Evolutionary conservation across 371 early-diverging fungal species (phyloP).

Genomic region (Paraphysoderma sedebokerense): DNA sequence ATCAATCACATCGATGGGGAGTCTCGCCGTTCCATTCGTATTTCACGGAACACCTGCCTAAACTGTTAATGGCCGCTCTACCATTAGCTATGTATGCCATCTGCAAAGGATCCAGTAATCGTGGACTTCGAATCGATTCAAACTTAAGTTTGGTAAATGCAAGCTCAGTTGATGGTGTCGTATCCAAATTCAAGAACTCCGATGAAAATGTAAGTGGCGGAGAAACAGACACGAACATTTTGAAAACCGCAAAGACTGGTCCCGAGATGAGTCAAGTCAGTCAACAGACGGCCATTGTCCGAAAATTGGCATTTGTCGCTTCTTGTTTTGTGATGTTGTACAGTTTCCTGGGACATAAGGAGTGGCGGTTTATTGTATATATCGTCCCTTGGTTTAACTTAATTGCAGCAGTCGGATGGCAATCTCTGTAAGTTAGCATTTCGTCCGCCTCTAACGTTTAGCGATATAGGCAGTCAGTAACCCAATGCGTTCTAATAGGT

Average conservation of each 20-base stretch:
- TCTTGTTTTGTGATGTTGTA: conserved; percentile 37
- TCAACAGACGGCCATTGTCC: too few relatives aligned
- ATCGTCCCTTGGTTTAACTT: conserved; percentile 68
- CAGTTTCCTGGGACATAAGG: conserved; percentile 79
- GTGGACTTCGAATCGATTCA: too few relatives aligned
- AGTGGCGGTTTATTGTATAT: conserved; percentile 89
- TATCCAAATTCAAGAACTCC: too few relatives aligned
- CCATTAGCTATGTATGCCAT: conserved; percentile 35
- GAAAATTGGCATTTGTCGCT: not conserved
- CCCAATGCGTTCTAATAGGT: conserved; percentile 12
- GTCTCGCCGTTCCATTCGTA: conserved; percentile 57
- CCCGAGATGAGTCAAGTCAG: too few relatives aligned
- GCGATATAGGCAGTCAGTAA: not conserved
- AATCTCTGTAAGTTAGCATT: conserved; percentile 11
- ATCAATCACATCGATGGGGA: conserved; percentile 71
- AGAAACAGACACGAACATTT: too few relatives aligned
- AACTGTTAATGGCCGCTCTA: conserved; percentile 43
- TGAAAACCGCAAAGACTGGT: too few relatives aligned
- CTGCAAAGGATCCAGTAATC: too few relatives aligned
- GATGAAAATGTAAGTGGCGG: too few relatives aligned
- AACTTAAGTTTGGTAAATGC: too few relatives aligned
- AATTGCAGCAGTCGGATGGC: conserved; percentile 40
- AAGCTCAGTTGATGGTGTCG: too few relatives aligned
- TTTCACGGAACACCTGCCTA: conserved; percentile 49
- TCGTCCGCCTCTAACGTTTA: not conserved